Base-by-base conservation (phyloP, 2,329 filamentous ascomycete species). In the Venturia aucupariae region DNA sequence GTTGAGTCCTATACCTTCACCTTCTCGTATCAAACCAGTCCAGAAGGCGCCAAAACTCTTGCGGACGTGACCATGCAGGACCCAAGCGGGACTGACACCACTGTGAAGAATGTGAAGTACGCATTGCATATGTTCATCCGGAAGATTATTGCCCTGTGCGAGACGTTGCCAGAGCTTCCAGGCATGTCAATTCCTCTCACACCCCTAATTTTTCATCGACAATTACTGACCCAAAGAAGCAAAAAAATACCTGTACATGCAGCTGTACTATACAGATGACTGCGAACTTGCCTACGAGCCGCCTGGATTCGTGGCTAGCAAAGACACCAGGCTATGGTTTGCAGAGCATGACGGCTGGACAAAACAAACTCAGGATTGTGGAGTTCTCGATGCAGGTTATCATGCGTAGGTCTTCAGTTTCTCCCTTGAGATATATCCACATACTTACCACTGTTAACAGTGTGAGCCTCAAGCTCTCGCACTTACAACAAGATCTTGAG, bases 1-100 rank as follows among this genome's bases (percentile, higher is more conserved):
- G 60, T 82, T 13, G 81, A 83, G 69, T 75, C 74, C 4, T 82
- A 82, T 69, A 80, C 76, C 1, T 82, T 82, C 67, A 75, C 74
- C 5, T 78, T 83, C 69, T 75, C 76, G 24, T 82, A 82, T 67
- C 65, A 64, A 17, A 2, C 35, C 65, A 35, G 64, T 24, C 46
- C 63, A 41, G 22, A 64, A 22, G 63, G 63, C 11, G 51, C 62
- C 13, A 64, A 51, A 42, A 38, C 41, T 42, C 42, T 55, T 10
- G 24, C 55, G 41, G 35, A 35, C 13, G 24, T 51, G 32, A 66
- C 32, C 67, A 30, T 32, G 30, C 55, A 70, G 67, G 65, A 74
- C 57, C 69, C 72, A 66, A 64, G 68, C 68, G 67, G 70, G 67
- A 41, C 73, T 65, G 65, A 66, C 68, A 60, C 76, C 65, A 77